Base-by-base conservation (phyloP, 805 yeast genomes). In the Myxozyma nipponensis region DNA sequence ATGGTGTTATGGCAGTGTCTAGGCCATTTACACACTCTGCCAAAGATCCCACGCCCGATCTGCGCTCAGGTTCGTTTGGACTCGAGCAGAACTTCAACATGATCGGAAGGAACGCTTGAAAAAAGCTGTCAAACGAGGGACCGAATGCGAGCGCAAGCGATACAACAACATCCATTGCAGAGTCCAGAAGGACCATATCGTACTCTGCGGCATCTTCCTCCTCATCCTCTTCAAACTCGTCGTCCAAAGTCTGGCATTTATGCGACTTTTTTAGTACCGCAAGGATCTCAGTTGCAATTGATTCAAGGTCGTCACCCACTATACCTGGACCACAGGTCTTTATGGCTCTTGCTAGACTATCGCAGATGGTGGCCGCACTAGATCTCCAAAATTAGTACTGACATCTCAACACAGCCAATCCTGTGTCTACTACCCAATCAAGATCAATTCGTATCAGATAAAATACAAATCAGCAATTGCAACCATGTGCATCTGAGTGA, bases 21-120 rank as follows among this genome's bases (percentile, higher is more conserved):
- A 93, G 72, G 50, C 90, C 90, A 49, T 78, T 77, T 45, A 86
- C 79, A 56, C 93, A 82, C 69, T 91, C 98, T 42, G 98, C 96
- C 56, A 88, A 74, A 38, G 93, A 86, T 56, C 98, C 98, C 56
- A 86, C 79, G 41, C 95, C 83, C 47, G 85, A 77, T 28, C 86
- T 84, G 67, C 97, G 81, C 75, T 86, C 90, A 60, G 77, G 74
- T 67, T 77, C 78, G 46, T 84, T 79, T 68, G 81, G 81, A 51
- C 83, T 78, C 56, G 74, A 74, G 61, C 78, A 78, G 65, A 79
- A 78, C 47, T 75, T 64, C 51, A 78, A 68, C 46, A 90, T 73
- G 47, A 77, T 73, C 56, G 79, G 83, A 69, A 83, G 82, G 77
- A 84, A 86, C 26, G 85, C 76, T 32, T 72, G 75, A 64, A 91